Conservation (phyloP, 768 basidiomycete species). For the Suillus ampliporus region DNA sequence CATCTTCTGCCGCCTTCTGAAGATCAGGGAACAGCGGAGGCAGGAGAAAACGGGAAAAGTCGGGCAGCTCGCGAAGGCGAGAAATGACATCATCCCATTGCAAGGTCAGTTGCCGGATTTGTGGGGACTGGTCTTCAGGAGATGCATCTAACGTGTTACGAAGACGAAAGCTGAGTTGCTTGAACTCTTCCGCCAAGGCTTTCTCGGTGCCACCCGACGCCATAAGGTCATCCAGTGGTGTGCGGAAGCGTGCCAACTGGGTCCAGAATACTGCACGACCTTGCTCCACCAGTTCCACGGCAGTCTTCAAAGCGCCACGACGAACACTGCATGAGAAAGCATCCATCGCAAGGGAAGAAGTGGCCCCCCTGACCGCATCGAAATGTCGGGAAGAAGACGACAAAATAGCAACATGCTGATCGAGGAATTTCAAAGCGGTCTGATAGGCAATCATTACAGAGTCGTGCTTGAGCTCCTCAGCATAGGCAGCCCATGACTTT, state of each 20-base stretch:
- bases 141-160: not conserved
- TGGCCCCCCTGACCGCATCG: too few relatives aligned
- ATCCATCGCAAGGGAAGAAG: too few relatives aligned
- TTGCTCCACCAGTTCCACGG: too few relatives aligned
- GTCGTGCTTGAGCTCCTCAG: too few relatives aligned
- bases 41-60: constrained; percentile 17
- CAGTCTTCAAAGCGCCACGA: constrained; percentile 35
- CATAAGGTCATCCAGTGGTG: constrained; percentile 31
- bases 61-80: constrained; percentile 15
- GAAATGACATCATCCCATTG: constrained; percentile 19
- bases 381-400: too few relatives aligned
- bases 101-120: not conserved
- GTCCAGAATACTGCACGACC: constrained; percentile 39
- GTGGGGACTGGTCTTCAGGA: not conserved
- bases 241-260: constrained; percentile 32
- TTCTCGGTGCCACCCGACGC: constrained; percentile 20
- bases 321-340: constrained; percentile 37
- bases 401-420: too few relatives aligned
- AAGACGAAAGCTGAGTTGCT: constrained; percentile 20
- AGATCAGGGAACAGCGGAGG: constrained; percentile 14
- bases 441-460: too few relatives aligned
- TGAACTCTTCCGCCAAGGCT: constrained; percentile 27
- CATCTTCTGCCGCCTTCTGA: constrained; percentile 1
- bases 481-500: too few relatives aligned
- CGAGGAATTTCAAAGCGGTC: too few relatives aligned